Evolutionary conservation across 768 basidiomycete species (phyloP), one percentile per base, ranked within the genome.

Genomic region (Thelephora ganbajun): DNA sequence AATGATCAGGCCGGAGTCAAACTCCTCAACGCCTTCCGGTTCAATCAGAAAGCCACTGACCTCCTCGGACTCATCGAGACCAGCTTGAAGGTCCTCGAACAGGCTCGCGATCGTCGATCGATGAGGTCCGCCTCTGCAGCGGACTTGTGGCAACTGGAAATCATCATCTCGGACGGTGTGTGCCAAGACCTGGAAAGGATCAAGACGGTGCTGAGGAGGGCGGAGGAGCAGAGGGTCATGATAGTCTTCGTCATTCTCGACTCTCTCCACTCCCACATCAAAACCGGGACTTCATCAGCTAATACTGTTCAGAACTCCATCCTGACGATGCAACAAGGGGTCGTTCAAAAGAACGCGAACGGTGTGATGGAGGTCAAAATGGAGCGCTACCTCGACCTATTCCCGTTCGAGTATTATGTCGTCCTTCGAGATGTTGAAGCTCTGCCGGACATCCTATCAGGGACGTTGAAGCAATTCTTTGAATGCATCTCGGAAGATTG

Each of bases 101-200:
- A 70, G n/a, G 87, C 91, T 16, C 66, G 92, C 50, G 81, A 87
- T 55, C 70, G 72, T 19, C 75, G 77, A 39, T 61, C 71, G 37
- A 69, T 71, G 62, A 69, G 70, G 37, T 82, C 81, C 14, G 69
- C 77, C 2, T 73, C 79, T 3, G 74, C 83, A 5, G 74, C 77
- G 14, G 92, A 98, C 52, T 69, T 99, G 19, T 98, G 96, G 96
- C 96, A 99, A 61, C 73, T 99, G 47, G 78, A 97, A 62, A 88
- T 98, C 66, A 96, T 99, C 71, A 90, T 99, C 51, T 97, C 92
- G 13, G 96, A 99, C 57, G 96, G 96, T n/a, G 85, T 97, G 54
- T 98, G 93, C 60, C 91, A 98, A 61, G 88, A 96, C 59, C 93
- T 97, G 62, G 86, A 92, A 36, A 71, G 74, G 54, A 70, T 99